Evolutionary conservation across 140 eudicot genomes (phyloP).

Genomic region (Bidens hawaiensis): DNA sequence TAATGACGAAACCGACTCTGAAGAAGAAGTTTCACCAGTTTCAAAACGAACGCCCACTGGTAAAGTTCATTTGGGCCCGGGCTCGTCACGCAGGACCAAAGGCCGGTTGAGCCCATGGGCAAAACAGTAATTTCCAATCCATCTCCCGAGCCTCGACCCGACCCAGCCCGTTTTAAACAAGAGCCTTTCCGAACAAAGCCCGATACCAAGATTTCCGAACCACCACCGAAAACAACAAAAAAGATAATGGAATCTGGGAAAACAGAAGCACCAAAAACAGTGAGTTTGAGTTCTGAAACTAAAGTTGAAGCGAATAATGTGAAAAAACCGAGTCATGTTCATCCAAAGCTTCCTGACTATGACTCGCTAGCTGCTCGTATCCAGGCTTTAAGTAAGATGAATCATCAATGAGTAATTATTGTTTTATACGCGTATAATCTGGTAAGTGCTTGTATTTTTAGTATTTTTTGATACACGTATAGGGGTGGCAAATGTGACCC

Average conservation of each 20-base stretch:
- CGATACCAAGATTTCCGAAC: constrained; percentile 30
- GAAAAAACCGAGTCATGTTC: constrained; percentile 76
- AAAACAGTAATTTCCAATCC: constrained; percentile 24
- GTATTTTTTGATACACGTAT: background rate
- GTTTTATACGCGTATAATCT: background rate
- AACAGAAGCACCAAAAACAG: constrained; percentile 19
- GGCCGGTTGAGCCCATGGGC: constrained; percentile 18
- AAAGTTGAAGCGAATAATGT: constrained; percentile 29
- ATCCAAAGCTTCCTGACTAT: constrained; percentile 89
- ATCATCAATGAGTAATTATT: constrained; percentile 28
- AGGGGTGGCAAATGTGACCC: too few relatives aligned
- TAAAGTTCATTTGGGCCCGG: constrained; percentile 34
- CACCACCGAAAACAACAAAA: constrained; percentile 20
- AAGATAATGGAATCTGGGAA: constrained; percentile 23
- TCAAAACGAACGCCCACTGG: constrained; percentile 23
- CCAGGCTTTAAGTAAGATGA: constrained; percentile 34
- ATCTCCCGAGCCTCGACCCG: constrained; percentile 13
- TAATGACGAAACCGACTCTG: constrained; percentile 43
- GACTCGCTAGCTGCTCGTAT: constrained; percentile 54
- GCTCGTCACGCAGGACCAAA: constrained; percentile 71
- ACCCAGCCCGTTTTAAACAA: constrained; percentile 11
- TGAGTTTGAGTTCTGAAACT: constrained; percentile 12
- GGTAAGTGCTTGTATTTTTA: background rate
- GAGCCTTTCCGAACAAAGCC: constrained; percentile 16
- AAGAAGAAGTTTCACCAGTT: constrained; percentile 34